Evolutionary conservation across 23 red algal genomes (phyloP), one percentile per base, ranked within the genome.

Genomic region (Gracilariopsis chorda): DNA sequence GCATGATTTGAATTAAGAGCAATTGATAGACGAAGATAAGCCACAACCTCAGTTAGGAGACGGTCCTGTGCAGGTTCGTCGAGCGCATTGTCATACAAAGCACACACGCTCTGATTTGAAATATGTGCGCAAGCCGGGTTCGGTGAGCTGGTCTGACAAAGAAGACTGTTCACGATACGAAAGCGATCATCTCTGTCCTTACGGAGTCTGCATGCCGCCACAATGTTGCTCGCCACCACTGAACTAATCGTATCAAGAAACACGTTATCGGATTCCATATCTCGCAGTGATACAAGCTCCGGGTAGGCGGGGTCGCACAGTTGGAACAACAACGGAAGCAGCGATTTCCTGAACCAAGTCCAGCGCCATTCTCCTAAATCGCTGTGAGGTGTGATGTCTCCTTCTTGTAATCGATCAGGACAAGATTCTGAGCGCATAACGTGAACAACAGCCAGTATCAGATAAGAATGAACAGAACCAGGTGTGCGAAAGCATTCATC

Each of bases 351-450:
- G 24, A 80, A 80, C 8, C 51, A 29, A 0, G 48, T 48, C 67
- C 67, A 73, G 51, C 76, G n/a, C 19, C 30, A 45, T 34, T 59
- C 48, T 14, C 10, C n/a, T 24, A 80, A 30, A 7, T 55, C 16
- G 34, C 5, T 7, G 0, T 16, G 32, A 80, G 28, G 48, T 33
- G 4, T 19, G 19, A 16, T n/a, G 1, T 80, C 55, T 42, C 6
- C 48, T 34, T 17, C 52, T 58, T 34, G 45, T 4, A 19, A 16
- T 28, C 8, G 33, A 39, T 24, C 23, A 25, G 51, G 34, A 45
- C 48, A 41, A 48, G 48, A 43, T 57, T 53, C 76, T 20, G n/a
- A 55, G 17, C 76, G 76, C 48, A 80, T 80, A n/a, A 80, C 14
- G 35, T 80, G 76, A 80, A 80, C 33, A 51, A 80, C 20, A 8